These are phyloP conservation scores for Calamus simplicifolius DNA, from an alignment of 176 grass and related monocot species.

Conservation along the genomic window DNA sequence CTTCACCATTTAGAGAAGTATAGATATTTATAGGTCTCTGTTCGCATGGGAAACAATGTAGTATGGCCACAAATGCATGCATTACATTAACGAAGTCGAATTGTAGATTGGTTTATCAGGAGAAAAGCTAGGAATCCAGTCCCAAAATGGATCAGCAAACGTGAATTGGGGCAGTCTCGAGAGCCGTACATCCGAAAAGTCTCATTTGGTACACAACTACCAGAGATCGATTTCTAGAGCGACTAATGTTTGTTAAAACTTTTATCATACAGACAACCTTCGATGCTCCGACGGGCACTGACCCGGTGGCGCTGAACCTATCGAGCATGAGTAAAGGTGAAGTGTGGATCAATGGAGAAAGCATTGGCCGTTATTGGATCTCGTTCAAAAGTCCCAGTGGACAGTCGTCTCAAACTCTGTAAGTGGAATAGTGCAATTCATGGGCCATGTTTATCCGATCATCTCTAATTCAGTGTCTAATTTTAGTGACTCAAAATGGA, in stretches of 20 bases:
- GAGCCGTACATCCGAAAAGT: constrained; percentile 28
- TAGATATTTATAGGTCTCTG: too few species aligned
- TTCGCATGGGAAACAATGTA: background rate
- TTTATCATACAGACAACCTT: constrained; percentile 40
- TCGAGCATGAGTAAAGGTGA: constrained; percentile 74
- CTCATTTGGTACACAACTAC: constrained; percentile 45
- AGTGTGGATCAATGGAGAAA: constrained; percentile 70
- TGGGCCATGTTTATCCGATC: too few species aligned
- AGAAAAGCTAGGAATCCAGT: constrained; percentile 46
- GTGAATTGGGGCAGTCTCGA: constrained; percentile 40
- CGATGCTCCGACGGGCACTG: constrained; percentile 38
- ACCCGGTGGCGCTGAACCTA: constrained; percentile 55
- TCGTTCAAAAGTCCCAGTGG: constrained; percentile 52
- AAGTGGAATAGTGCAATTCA: constrained; percentile 3
- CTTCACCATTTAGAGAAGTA: too few species aligned
- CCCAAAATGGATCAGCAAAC: constrained; percentile 25
- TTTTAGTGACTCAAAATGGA: too few species aligned
- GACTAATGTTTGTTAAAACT: background rate
- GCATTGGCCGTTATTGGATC: constrained; percentile 74
- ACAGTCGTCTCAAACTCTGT: constrained; percentile 55
- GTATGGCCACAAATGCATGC: background rate
- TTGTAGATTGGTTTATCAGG: constrained; percentile 66
- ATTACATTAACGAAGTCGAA: constrained; percentile 16
- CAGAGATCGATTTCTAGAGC: too few species aligned
- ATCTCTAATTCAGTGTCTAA: too few species aligned